A percentile compares a stretch with the other conserved stretches of the same genome.
Evolutionary conservation across 768 basidiomycete species (phyloP).

Genomic region (Podaxis rugospora): DNA sequence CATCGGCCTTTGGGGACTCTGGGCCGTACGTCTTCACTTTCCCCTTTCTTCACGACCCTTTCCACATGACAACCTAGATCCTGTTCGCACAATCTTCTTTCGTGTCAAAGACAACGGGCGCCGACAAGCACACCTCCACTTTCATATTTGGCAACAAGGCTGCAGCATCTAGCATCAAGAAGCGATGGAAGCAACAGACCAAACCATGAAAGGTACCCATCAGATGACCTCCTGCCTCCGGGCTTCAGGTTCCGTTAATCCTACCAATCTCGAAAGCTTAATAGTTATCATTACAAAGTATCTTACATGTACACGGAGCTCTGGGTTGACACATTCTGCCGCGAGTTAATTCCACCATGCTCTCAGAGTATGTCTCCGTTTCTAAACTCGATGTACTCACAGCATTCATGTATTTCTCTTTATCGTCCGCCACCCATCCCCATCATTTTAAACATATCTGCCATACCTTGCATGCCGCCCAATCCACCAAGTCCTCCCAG

Average conservation of each 20-base stretch:
- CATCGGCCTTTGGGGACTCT: conserved; percentile 65
- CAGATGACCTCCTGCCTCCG: neutral
- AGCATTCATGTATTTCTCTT: neutral
- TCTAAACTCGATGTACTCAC: neutral
- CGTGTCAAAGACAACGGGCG: conserved; percentile 69
- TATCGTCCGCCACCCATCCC: conserved; percentile 57
- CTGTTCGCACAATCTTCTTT: conserved; percentile 53
- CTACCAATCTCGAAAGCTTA: neutral
- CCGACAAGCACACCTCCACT: conserved; percentile 75
- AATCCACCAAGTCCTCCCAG: conserved; percentile 51
- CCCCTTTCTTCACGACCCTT: conserved; percentile 1
- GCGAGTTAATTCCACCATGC: neutral
- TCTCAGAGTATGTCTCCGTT: neutral
- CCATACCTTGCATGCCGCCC: conserved; percentile 60
- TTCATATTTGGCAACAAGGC: conserved; percentile 77
- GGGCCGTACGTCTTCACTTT: conserved; percentile 49
- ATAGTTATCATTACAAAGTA: neutral
- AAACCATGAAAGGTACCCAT: conserved; percentile 13
- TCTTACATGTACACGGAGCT: neutral
- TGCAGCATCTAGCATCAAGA: conserved; percentile 61
- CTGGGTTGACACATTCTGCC: neutral
- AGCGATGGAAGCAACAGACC: conserved; percentile 37
- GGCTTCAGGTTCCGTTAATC: neutral
- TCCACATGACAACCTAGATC: conserved; percentile 33
- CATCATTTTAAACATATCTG: conserved; percentile 87